Evolutionary conservation across 2,329 filamentous ascomycete species (phyloP).

Genomic region (Plectosphaerella sp.): DNA sequence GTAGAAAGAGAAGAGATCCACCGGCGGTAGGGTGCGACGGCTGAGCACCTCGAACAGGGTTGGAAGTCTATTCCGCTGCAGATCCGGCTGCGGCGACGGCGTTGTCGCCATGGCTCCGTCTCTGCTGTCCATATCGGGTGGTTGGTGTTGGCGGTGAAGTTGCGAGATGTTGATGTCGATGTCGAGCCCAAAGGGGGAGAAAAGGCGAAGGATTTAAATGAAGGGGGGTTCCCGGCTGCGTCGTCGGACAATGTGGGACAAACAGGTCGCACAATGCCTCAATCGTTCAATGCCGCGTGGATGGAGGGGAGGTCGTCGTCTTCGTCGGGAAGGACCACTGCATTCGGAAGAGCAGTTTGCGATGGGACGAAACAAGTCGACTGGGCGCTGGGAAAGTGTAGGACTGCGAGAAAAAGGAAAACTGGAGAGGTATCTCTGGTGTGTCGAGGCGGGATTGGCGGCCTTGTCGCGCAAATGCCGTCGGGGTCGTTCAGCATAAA

Average conservation of each 20-base stretch:
- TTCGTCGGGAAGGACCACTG: not conserved
- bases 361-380: too few relatives aligned
- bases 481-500: not conserved
- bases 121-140: constrained; percentile 29
- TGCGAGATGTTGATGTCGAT: not conserved
- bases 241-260: not conserved
- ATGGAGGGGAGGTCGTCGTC: not conserved
- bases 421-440: not conserved
- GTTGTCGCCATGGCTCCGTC: constrained; percentile 22
- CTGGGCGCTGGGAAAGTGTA: not conserved
- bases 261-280: not conserved
- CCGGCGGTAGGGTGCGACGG: constrained; percentile 87
- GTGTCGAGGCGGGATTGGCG: too few relatives aligned
- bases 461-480: not conserved
- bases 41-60: constrained; percentile 95
- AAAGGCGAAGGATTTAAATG: not conserved
- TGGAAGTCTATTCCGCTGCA: constrained; percentile 76
- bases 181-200: not conserved
- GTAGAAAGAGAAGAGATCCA: constrained; percentile 98
- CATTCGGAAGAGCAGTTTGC: too few relatives aligned
- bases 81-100: constrained; percentile 53
- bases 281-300: not conserved
- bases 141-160: not conserved
- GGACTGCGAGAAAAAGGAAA: not conserved
- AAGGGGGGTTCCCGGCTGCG: not conserved